A percentile compares a stretch with the other conserved stretches of the same genome.
These are phyloP conservation scores for Wickerhamomyces bisporus DNA, from an alignment of 805 yeast species.

Conservation along the genomic window DNA sequence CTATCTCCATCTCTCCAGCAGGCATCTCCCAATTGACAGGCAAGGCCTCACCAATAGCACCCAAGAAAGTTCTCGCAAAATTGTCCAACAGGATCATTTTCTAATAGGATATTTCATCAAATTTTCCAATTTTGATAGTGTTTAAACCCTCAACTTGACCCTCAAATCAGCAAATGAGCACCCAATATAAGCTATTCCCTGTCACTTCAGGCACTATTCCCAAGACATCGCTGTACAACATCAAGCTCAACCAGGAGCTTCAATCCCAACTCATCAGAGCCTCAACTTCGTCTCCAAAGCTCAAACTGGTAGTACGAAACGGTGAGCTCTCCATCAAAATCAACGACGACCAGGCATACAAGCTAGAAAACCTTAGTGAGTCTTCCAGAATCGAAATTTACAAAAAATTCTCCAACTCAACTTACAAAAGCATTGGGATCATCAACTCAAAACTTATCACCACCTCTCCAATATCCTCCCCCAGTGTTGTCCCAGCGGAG, in stretches of 20 bases:
- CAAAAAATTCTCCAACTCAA: conserved; percentile 18
- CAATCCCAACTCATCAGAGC: conserved; percentile 9
- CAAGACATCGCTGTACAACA: conserved; percentile 2
- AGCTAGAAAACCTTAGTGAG: conserved; percentile 5
- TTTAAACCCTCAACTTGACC: too few relatives aligned
- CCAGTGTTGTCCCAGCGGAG: neutral
- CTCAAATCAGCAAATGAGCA: too few relatives aligned
- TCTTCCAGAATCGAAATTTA: conserved; percentile 14
- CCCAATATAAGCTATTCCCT: too few relatives aligned
- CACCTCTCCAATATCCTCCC: conserved; percentile 10
- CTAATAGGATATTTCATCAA: too few relatives aligned
- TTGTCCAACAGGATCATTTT: too few relatives aligned
- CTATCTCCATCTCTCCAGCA: too few relatives aligned
- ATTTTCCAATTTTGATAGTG: too few relatives aligned
- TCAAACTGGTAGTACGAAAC: conserved; percentile 18
- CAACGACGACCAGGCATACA: conserved; percentile 1
- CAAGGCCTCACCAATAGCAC: too few relatives aligned
- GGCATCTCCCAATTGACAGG: too few relatives aligned
- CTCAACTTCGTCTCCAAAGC: conserved; percentile 5
- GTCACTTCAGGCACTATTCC: neutral
- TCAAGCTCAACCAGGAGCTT: conserved; percentile 8
- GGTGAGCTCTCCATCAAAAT: conserved; percentile 16
- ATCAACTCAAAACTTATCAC: conserved; percentile 9
- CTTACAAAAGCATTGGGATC: conserved; percentile 18
- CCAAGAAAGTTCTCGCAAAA: too few relatives aligned